phyloP scores from a whole-genome alignment of 257 asterid species.

The Asclepias syriaca region DNA sequence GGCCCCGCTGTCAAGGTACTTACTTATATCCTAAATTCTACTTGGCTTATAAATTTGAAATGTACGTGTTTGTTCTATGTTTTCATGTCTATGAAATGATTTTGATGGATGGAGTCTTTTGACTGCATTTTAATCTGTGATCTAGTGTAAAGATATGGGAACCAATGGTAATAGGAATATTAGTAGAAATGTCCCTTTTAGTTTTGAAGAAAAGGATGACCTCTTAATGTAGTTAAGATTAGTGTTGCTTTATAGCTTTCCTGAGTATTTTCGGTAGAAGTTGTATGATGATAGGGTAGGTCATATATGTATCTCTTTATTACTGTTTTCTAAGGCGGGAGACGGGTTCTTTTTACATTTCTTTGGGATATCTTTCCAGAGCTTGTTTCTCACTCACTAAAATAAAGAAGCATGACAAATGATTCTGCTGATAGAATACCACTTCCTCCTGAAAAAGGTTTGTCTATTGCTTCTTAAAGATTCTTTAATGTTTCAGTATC shows the following conservation, averaged over 20 bases:
- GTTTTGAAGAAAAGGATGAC: too few relatives aligned
- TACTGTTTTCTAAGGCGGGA: not conserved
- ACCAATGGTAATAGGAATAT: not conserved
- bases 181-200: not conserved
- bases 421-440: not conserved
- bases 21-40: slow-evolving; percentile 8
- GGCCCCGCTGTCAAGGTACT: slow-evolving; percentile 76
- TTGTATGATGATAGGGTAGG: too few relatives aligned
- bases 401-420: not conserved
- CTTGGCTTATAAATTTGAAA: not conserved
- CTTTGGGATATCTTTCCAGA: not conserved
- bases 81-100: not conserved
- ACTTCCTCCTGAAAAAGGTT: too few relatives aligned
- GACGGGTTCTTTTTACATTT: not conserved
- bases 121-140: too few relatives aligned
- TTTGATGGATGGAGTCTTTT: not conserved
- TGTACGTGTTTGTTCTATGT: not conserved
- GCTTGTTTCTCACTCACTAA: not conserved
- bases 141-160: too few relatives aligned
- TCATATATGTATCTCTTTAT: not conserved
- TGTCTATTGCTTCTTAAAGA: not conserved
- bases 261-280: not conserved
- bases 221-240: not conserved
- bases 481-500: not conserved
- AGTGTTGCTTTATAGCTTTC: not conserved